Base-by-base conservation (phyloP, 129 eudicot species). In the Tanacetum coccineum region DNA sequence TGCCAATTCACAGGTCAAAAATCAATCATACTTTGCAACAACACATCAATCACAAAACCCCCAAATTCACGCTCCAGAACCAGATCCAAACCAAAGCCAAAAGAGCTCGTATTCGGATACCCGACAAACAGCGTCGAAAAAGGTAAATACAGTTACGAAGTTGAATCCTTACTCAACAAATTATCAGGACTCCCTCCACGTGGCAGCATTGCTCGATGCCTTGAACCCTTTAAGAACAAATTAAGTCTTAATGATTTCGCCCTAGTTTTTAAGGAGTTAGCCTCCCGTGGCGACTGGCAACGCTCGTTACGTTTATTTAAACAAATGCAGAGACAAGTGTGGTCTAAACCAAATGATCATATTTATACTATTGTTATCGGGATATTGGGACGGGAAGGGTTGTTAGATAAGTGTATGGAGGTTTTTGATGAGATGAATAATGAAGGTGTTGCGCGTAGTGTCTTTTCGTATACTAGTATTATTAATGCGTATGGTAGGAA, bases 311-410 rank as follows among this genome's bases (percentile, higher is more conserved):
- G 98, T 13, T 70, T 92, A 14, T 92, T 92, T 59, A 92, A 92
- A 66, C 88, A 92, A 28, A 92, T 92, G 95, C 98, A 92, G 83
- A 72, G 98, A 30, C 98, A 92, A 75, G 76, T 84, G 18, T 92
- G 98, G 98, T 88, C 95, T 30, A 92, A 88, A 71, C 98, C 98
- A 0, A 92, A 88, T 44, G 98, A 92, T 55, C 87, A 88, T 59
- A 92, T 92, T 15, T 92, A 92, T 59, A 86, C 98, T 0, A 76
- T 92, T 14, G 74, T 92, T 2, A 84, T 92, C 2, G 88, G 96
- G 2, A 84, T 92, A 40, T 69, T 92, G 9, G 98, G 98, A 2
- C 84, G 98, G 5, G 98, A 92, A 55, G 96, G 96, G n/a, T 74
- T 92, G 54, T 75, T 92, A 9, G 98, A 92, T 61, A 92, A 92